phyloP scores from a whole-genome alignment of 163 green algal species.

The Scenedesmus sp. region DNA sequence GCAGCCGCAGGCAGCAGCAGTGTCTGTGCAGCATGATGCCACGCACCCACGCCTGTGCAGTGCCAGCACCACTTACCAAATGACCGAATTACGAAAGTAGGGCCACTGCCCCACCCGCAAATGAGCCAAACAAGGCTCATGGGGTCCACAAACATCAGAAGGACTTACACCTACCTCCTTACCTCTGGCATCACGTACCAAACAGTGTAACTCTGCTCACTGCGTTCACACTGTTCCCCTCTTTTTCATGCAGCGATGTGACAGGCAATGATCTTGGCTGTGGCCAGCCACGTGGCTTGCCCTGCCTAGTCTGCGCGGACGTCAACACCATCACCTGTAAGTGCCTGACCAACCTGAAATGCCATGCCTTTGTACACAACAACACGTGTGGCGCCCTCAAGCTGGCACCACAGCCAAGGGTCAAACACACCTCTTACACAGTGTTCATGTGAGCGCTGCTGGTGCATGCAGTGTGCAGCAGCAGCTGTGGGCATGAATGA shows the following conservation, averaged over 20 bases:
- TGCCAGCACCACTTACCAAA: no score
- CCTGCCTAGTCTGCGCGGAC: not conserved
- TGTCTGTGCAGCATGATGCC: no score
- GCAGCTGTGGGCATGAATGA: not conserved
- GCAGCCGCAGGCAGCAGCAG: no score
- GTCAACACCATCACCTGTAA: not conserved
- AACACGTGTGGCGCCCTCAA: not conserved
- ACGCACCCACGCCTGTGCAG: no score
- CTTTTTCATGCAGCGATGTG: not conserved
- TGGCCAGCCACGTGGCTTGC: not conserved
- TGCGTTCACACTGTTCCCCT: no score
- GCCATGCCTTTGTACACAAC: not conserved
- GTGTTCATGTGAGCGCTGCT: slow-evolving; percentile 2
- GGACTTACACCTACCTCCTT: no score
- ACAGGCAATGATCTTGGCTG: not conserved
- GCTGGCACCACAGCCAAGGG: not conserved
- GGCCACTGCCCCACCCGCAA: no score
- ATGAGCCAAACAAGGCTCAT: no score
- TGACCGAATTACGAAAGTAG: no score
- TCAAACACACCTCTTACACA: not conserved
- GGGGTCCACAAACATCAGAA: no score
- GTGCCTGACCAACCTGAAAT: not conserved
- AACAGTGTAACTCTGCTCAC: not conserved
- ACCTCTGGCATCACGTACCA: no score
- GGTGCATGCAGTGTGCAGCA: not conserved